Percentiles rank a stretch among this genome's conserved stretches.
Evolutionary conservation across 805 yeast genomes (phyloP).

Genomic region (Lipomyces starkeyi): DNA sequence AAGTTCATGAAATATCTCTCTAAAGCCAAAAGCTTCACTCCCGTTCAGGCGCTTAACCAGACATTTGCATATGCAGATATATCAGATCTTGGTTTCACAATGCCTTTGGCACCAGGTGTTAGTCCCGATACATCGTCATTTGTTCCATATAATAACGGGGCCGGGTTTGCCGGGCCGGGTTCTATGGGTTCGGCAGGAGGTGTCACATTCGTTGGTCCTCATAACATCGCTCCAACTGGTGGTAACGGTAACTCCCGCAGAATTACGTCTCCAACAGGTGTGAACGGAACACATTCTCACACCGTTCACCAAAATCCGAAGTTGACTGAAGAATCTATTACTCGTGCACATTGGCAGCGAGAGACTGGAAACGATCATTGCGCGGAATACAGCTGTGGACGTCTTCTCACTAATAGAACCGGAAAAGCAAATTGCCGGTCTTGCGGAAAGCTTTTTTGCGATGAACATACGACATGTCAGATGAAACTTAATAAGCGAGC

Average conservation of each 20-base stretch:
- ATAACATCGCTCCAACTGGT: constrained; percentile 19
- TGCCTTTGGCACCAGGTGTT: constrained; percentile 19
- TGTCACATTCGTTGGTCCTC: constrained; percentile 24
- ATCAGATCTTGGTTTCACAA: constrained; percentile 49
- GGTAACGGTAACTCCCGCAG: neutral
- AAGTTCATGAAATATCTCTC: constrained; percentile 54
- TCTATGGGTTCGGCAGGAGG: constrained; percentile 12
- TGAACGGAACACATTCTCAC: neutral
- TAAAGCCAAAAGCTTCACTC: constrained; percentile 49
- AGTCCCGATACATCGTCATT: neutral
- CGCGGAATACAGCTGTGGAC: constrained; percentile 50
- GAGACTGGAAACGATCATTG: constrained; percentile 56
- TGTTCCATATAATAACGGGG: constrained; percentile 1
- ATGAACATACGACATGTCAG: constrained; percentile 62
- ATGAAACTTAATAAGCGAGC: constrained; percentile 59
- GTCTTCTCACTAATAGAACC: constrained; percentile 55
- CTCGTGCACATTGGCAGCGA: constrained; percentile 64
- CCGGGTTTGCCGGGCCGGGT: constrained; percentile 24
- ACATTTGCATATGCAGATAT: constrained; percentile 56
- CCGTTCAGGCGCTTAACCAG: constrained; percentile 45
- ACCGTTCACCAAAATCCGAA: constrained; percentile 23
- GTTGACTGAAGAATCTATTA: constrained; percentile 47
- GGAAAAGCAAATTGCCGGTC: constrained; percentile 73
- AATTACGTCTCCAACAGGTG: constrained; percentile 5
- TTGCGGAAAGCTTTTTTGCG: constrained; percentile 77